Evolutionary conservation across 306 rosid species (phyloP).

Genomic region (Pyrus pyrifolia): DNA sequence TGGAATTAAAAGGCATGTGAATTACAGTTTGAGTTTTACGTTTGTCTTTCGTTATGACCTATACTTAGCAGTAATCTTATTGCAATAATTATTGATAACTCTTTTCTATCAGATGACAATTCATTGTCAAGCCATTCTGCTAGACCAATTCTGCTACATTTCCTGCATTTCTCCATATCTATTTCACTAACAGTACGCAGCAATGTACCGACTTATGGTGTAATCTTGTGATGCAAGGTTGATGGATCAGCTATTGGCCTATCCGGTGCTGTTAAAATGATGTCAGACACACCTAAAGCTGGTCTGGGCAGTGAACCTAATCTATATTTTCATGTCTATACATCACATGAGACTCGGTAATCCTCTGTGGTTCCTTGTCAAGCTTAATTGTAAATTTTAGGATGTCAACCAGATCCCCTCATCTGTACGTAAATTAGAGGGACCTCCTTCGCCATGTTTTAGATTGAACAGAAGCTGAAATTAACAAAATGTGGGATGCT

Average conservation of each 20-base stretch:
- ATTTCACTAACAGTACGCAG: not conserved
- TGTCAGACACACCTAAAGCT: conserved; percentile 20
- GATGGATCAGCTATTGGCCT: conserved; percentile 19
- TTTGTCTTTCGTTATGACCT: not conserved
- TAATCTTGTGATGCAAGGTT: conserved; percentile 26
- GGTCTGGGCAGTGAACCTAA: conserved; percentile 11
- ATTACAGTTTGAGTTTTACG: not conserved
- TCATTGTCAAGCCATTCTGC: conserved; percentile 42
- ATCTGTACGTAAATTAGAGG: conserved; percentile 4
- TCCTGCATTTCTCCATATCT: not conserved
- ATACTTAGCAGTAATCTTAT: conserved; percentile 5
- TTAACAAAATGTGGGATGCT: not conserved
- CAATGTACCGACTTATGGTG: not conserved
- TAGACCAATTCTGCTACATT: conserved; percentile 18
- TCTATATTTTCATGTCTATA: not conserved
- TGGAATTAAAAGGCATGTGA: conserved; percentile 59
- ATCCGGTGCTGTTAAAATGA: conserved; percentile 15
- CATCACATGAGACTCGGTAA: too few relatives aligned
- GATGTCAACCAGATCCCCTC: conserved; percentile 19
- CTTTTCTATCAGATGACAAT: conserved; percentile 46
- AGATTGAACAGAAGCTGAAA: not conserved
- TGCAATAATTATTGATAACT: conserved; percentile 5
- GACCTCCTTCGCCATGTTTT: not conserved
- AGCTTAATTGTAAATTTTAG: conserved; percentile 39
- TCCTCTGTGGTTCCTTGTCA: conserved; percentile 12